phyloP scores from a whole-genome alignment of 2,329 filamentous ascomycete species.

The Aureobasidium sp. region DNA sequence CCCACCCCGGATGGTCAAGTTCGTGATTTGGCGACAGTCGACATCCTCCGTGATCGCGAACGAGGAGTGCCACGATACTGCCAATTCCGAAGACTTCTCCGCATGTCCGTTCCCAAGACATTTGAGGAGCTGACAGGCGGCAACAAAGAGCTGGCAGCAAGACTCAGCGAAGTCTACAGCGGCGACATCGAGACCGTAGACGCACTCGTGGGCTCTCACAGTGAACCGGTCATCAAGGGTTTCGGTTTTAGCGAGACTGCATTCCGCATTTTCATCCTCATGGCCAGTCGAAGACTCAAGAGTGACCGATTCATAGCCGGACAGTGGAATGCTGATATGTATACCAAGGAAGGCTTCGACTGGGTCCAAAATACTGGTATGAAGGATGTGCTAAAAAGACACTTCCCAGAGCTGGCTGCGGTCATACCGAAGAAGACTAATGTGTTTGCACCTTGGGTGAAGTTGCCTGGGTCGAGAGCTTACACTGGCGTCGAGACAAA shows the following conservation, averaged over 20 bases:
- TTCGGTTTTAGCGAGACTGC: slow-evolving; percentile 44
- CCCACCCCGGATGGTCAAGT: slow-evolving; percentile 34
- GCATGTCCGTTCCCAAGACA: slow-evolving; percentile 28
- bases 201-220: slow-evolving; percentile 34
- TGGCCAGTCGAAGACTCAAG: slow-evolving; percentile 37
- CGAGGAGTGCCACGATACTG: slow-evolving; percentile 41
- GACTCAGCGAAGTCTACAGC: slow-evolving; percentile 33
- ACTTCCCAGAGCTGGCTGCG: slow-evolving; percentile 35
- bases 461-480: slow-evolving; percentile 19
- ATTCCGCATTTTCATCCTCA: slow-evolving; percentile 40
- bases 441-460: slow-evolving; percentile 30
- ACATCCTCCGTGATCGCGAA: slow-evolving; percentile 41
- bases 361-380: slow-evolving; percentile 39
- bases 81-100: slow-evolving; percentile 38
- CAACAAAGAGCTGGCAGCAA: slow-evolving; percentile 29
- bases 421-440: slow-evolving; percentile 27
- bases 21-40: slow-evolving; percentile 39
- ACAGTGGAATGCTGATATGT: slow-evolving; percentile 33
- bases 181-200: slow-evolving; percentile 38
- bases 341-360: slow-evolving; percentile 34
- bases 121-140: slow-evolving; percentile 37
- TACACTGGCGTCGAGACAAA: slow-evolving; percentile 26
- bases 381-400: slow-evolving; percentile 36
- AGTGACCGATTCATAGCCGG: slow-evolving; percentile 40
- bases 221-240: slow-evolving; percentile 37